Conservation (phyloP, 257 asterid species). For the Vinca minor region DNA sequence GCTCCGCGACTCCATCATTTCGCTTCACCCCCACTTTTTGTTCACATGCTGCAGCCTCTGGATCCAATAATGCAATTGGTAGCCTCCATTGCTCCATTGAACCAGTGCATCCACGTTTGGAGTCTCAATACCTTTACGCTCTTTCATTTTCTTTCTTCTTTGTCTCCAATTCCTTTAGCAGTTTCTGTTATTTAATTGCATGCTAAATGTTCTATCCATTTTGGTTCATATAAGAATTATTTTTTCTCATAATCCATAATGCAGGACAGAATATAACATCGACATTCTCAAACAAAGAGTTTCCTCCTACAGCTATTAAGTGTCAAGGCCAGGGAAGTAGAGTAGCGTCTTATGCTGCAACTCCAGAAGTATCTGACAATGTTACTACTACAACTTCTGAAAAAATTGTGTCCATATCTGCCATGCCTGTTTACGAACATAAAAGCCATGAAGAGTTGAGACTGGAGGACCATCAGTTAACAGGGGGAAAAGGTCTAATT, state of each 20-base stretch:
- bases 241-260: neutral
- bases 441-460: constrained; percentile 82
- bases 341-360: constrained; percentile 42
- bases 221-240: no score
- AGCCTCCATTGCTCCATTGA: neutral
- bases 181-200: neutral
- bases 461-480: constrained; percentile 62
- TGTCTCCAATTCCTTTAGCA: neutral
- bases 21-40: neutral
- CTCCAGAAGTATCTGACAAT: constrained; percentile 40
- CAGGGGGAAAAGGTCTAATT: constrained; percentile 48
- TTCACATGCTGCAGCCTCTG: neutral
- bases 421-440: constrained; percentile 51
- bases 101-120: neutral
- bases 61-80: neutral
- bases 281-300: neutral
- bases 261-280: neutral
- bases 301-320: neutral
- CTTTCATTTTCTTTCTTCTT: neutral
- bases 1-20: neutral
- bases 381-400: constrained; percentile 36
- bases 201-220: neutral
- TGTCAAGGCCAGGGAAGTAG: constrained; percentile 43
- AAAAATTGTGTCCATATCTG: constrained; percentile 59
- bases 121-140: no score